Conservation (phyloP, 2,329 filamentous ascomycete species). For the Colletotrichum lentis region DNA sequence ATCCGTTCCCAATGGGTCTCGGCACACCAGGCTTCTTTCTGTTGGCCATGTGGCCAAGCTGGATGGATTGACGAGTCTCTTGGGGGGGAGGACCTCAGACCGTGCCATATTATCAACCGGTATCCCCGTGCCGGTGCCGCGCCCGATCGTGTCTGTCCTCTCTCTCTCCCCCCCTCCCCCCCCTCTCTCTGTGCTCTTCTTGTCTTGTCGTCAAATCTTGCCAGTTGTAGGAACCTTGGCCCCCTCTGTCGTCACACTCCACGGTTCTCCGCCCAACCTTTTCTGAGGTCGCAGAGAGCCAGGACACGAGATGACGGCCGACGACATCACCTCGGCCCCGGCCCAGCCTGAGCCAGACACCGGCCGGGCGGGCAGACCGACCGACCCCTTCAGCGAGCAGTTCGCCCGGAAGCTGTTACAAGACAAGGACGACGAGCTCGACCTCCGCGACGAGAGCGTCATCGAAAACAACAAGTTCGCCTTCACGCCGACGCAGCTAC, state of each 20-base stretch:
- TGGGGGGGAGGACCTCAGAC: too few relatives aligned
- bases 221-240: neutral
- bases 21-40: neutral
- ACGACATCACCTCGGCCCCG: conserved; percentile 65
- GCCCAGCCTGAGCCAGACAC: conserved; percentile 57
- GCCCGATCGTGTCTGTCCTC: neutral
- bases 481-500: conserved; percentile 62
- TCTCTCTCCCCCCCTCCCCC: neutral
- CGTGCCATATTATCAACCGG: conserved; percentile 8
- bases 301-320: conserved; percentile 41
- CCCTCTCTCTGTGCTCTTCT: neutral
- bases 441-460: conserved; percentile 29
- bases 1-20: conserved; percentile 12
- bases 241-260: neutral
- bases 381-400: neutral
- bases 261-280: neutral
- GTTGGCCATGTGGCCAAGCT: neutral
- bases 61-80: too few relatives aligned
- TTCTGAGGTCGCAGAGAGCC: neutral
- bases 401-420: neutral
- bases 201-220: conserved; percentile 11
- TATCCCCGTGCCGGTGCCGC: neutral
- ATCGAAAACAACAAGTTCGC: conserved; percentile 59
- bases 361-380: conserved; percentile 52
- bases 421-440: conserved; percentile 12